Conservation (phyloP, 2,329 filamentous ascomycete genomes). For the Alternaria rosae region DNA sequence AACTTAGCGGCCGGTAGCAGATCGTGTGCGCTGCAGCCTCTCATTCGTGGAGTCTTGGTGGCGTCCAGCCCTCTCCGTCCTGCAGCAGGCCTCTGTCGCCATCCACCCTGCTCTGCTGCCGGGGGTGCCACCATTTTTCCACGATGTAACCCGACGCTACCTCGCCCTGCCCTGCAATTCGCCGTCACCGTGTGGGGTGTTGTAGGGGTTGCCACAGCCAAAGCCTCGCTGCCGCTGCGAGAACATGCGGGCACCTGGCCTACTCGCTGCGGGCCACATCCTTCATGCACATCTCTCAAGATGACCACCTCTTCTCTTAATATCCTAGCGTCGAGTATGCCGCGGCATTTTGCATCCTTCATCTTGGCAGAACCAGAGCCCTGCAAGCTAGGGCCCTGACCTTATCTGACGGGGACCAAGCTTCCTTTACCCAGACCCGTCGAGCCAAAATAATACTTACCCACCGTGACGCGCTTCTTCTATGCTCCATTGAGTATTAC, state of each 20-base stretch:
- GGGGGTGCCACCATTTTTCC: conserved; percentile 32
- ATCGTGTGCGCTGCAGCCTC: conserved; percentile 27
- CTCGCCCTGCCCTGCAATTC: conserved; percentile 40
- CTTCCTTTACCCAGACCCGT: conserved; percentile 37
- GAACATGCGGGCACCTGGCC: conserved; percentile 46
- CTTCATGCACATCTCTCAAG: conserved; percentile 40
- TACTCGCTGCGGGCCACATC: conserved; percentile 41
- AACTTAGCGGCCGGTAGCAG: conserved; percentile 44
- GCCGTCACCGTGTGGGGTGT: conserved; percentile 46
- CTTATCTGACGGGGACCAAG: conserved; percentile 50
- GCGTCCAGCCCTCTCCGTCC: conserved; percentile 47
- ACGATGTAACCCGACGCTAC: conserved; percentile 50
- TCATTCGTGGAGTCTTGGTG: conserved; percentile 40
- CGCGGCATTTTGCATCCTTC: conserved; percentile 43
- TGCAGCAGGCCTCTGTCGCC: conserved; percentile 41
- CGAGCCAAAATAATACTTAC: conserved; percentile 50
- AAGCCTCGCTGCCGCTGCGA: conserved; percentile 43
- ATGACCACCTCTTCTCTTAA: conserved; percentile 41
- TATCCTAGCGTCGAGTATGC: conserved; percentile 44
- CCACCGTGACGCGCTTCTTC: conserved; percentile 47
- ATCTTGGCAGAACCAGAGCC: conserved; percentile 40
- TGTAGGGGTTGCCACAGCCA: conserved; percentile 45
- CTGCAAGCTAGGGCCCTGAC: conserved; percentile 39
- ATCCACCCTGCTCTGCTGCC: conserved; percentile 31
- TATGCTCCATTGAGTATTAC: conserved; percentile 48